Percentiles rank a stretch among this genome's conserved stretches.
Evolutionary conservation across 768 basidiomycete genomes (phyloP).

Genomic region (Daedaleopsis sinensis): DNA sequence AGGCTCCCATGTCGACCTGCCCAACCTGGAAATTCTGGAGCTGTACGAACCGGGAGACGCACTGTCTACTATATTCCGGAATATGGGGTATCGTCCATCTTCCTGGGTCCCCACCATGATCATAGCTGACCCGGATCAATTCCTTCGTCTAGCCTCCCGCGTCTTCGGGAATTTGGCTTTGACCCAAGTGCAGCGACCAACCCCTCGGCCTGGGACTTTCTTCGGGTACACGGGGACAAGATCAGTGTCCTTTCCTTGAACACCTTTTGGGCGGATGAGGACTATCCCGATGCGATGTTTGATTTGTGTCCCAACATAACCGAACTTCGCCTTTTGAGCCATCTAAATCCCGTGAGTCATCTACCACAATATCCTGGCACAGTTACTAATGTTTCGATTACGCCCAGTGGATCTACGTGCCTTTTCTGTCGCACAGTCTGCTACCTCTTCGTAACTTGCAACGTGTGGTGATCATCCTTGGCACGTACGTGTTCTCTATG

Average conservation of each 20-base stretch:
- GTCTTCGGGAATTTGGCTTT: conserved; percentile 1
- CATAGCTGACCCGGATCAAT: no score
- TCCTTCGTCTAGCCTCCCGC: conserved; percentile 2
- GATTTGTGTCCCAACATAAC: conserved; percentile 6
- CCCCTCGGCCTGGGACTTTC: not conserved
- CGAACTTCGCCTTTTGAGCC: not conserved
- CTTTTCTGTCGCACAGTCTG: not conserved
- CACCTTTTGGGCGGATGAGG: not conserved
- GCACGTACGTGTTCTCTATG: no score
- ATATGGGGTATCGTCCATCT: no score
- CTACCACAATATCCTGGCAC: no score
- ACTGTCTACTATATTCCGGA: no score
- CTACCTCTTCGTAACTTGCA: not conserved
- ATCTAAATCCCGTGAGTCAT: not conserved
- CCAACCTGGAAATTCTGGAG: no score
- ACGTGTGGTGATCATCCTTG: not conserved
- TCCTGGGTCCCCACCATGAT: no score
- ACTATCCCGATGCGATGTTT: not conserved
- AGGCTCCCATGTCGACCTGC: no score
- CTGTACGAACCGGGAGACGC: no score
- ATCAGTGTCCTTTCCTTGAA: not conserved
- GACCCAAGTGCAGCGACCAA: not conserved
- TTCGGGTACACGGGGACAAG: conserved; percentile 5
- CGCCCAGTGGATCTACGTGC: not conserved
- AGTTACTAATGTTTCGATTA: no score